Base-by-base conservation (phyloP, 805 yeast genomes). In the Isabelozyma rhagii region DNA sequence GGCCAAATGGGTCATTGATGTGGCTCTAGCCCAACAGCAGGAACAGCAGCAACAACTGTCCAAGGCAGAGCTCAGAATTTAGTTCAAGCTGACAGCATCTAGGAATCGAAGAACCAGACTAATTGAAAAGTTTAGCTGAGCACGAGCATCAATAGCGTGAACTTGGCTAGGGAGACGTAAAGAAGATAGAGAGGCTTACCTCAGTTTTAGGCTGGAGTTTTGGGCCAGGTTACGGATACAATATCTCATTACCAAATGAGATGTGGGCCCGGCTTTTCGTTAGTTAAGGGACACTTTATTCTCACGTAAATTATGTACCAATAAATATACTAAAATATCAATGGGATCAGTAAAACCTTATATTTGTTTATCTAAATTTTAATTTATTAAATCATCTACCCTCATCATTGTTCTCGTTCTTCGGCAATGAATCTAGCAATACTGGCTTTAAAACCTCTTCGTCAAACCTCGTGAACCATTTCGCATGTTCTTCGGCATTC, bases 371-470 rank as follows among this genome's bases (percentile, higher is more conserved):
- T 21, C 8, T 31, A 31, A 5, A 13, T 13, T 31, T 3, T 31
- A 4, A 31, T 31, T 3, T 29, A 29, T 29, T 7, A 14, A 10
- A 38, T 38, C 8, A 38, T n/a, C 50, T 44, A n/a, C 27, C 31
- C 39, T 52, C 50, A 45, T 54, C 46, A 17, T 53, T 52, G 25
- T 56, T 47, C 28, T 49, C 51, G 13, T 44, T 48, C 10, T 51
- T 61, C 42, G 79, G 80, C 44, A 72, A 46, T 51, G 72, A 74
- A 58, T 93, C 98, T 51, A 92, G 77, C 47, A 93, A 78, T 0
- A 90, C 97, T 1, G 97, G 97, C 66, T 92, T 92, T 59, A 94
- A 75, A 18, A 94, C 94, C 63, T 89, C 89, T 59, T 94, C 97
- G 64, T 94, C 99, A 62, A 94, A 89, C 58, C 83, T 86, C 17